Conservation (phyloP, 2,329 filamentous ascomycete species). For the Aphanoascus verrucosus region DNA sequence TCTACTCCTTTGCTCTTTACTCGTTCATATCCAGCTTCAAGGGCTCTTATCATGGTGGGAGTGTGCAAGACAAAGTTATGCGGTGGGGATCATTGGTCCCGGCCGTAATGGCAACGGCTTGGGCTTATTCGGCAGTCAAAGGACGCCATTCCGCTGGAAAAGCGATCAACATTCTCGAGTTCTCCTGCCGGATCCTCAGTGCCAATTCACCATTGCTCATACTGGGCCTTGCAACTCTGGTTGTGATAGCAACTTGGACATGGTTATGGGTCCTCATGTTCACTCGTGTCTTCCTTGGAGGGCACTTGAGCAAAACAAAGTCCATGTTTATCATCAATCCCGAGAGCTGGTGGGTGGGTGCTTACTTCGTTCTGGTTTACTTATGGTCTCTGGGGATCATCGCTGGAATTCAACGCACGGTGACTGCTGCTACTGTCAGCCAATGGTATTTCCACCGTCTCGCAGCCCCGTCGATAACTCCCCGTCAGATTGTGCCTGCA, state of each 20-base stretch:
- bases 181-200: slow-evolving; percentile 75
- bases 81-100: slow-evolving; percentile 75
- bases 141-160: slow-evolving; percentile 70
- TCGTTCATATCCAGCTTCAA: slow-evolving; percentile 83
- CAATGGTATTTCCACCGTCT: slow-evolving; percentile 99
- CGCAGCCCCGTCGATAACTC: slow-evolving; percentile 63
- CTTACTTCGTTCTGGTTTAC: slow-evolving; percentile 85
- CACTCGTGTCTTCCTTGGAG: slow-evolving; percentile 86
- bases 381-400: slow-evolving; percentile 87
- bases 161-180: slow-evolving; percentile 81
- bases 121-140: slow-evolving; percentile 73
- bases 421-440: slow-evolving; percentile 86
- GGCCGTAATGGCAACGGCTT: slow-evolving; percentile 59
- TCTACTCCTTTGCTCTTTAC: slow-evolving; percentile 84
- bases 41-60: slow-evolving; percentile 60
- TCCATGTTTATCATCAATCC: slow-evolving; percentile 69
- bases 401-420: slow-evolving; percentile 77
- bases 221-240: slow-evolving; percentile 70
- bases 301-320: slow-evolving; percentile 52
- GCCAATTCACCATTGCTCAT: slow-evolving; percentile 73
- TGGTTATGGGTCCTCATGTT: slow-evolving; percentile 98
- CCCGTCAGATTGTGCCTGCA: slow-evolving; percentile 68
- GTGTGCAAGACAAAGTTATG: slow-evolving; percentile 81
- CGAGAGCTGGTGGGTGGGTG: slow-evolving; percentile 91
- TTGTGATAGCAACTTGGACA: slow-evolving; percentile 71